Base-by-base conservation (phyloP, 257 asterid species). In the Nicotiana undulata region DNA sequence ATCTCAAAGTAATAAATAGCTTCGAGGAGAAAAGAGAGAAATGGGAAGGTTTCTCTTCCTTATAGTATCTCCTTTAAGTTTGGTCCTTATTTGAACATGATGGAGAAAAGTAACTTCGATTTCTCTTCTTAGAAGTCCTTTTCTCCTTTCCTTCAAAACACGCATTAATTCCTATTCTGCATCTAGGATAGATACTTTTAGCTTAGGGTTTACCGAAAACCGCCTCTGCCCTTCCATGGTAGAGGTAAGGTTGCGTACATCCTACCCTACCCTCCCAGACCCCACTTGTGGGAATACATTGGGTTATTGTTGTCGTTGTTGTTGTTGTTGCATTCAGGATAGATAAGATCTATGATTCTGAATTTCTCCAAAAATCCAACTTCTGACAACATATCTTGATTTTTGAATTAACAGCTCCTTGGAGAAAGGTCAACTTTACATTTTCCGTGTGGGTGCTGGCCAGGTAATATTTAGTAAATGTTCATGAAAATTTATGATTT, bases 361-460 rank as follows among this genome's bases (percentile, higher is more conserved):
- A 15, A 8, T 24, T 74, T 26, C 61, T 74, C 28, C 79, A 16
- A 74, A 49, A n/a, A 15, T 49, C 63, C 15, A 44, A 70, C 32
- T 74, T 74, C 26, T 76, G 13, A 58, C 79, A 83, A 79, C 17
- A 29, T 55, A 31, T 34, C 80, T 75, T 78, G 75, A 10, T 61
- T 83, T 20, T 24, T 63, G 83, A 65, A 81, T 86, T 81, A 77
- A 55, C 86, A 95, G 99, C 87, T 95, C 99, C 61, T 86, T 95
- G 89, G 99, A 95, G 92, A 95, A 94, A 85, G 92, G 97, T 4
- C 96, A 74, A 85, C 85, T 81, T 51, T 95, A 93, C 80, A 92
- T 95, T 80, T 95, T 95, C 85, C 95, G 98, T 17, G 95, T 93
- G 7, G 99, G 99, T 18, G 63, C 99, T 79, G 99, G 88, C 76